phyloP scores from a whole-genome alignment of 202 grass and related monocot genomes.

The Saccharum hybrid region DNA sequence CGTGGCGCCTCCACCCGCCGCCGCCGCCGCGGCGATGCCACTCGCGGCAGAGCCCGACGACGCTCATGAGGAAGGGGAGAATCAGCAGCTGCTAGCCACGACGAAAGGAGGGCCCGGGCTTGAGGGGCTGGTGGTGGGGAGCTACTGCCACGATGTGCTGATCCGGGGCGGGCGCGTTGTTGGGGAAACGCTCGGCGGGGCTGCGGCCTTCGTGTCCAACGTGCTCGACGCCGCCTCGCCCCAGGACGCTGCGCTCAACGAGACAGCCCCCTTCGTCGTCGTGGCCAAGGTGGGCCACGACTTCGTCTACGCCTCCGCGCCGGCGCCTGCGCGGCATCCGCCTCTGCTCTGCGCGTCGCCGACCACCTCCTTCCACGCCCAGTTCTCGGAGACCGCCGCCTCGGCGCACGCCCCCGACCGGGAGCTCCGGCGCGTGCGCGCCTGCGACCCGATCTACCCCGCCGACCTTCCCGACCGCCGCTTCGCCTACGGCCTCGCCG shows the following conservation, averaged over 20 bases:
- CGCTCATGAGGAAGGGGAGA: not conserved
- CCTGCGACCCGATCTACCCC: constrained; percentile 76
- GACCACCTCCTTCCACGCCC: constrained; percentile 89
- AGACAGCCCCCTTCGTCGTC: constrained; percentile 33
- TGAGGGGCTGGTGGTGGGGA: constrained; percentile 73
- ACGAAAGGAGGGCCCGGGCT: not conserved
- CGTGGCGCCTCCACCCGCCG: constrained; percentile 36
- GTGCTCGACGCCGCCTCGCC: constrained; percentile 77
- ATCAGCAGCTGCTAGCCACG: not conserved
- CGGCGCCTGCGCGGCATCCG: constrained; percentile 44
- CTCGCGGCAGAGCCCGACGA: constrained; percentile 34
- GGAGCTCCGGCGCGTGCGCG: constrained; percentile 65
- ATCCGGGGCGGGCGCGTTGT: constrained; percentile 63
- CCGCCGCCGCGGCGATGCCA: constrained; percentile 33
- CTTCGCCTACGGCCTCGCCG: constrained; percentile 79
- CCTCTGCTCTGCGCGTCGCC: constrained; percentile 54
- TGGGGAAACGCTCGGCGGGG: constrained; percentile 79
- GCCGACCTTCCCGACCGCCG: constrained; percentile 61
- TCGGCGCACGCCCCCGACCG: constrained; percentile 67
- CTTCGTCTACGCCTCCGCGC: constrained; percentile 68
- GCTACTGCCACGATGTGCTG: constrained; percentile 99
- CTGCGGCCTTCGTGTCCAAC: constrained; percentile 85
- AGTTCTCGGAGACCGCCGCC: constrained; percentile 53
- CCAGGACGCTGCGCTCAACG: not conserved
- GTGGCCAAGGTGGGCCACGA: constrained; percentile 83